Conservation (phyloP, 2,329 filamentous ascomycete species). For the Fusarium agapanthi region DNA sequence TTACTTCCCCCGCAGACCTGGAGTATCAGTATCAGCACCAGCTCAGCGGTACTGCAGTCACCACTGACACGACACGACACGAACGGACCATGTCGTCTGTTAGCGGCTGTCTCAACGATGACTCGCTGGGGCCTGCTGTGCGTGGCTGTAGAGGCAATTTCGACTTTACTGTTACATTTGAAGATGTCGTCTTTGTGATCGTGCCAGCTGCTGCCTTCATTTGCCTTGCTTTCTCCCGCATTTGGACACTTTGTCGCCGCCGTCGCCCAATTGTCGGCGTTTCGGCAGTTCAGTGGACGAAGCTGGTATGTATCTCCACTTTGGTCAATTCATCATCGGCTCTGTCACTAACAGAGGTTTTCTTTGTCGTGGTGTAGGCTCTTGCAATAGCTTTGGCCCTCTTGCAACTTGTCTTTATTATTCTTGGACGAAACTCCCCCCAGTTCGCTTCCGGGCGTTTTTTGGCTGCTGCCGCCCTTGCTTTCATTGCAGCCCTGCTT, state of each 20-base stretch:
- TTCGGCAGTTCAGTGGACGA: neutral
- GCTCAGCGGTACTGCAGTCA: neutral
- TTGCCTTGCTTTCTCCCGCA: neutral
- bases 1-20: neutral
- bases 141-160: neutral
- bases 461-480: neutral
- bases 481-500: neutral
- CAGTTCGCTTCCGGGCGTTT: neutral
- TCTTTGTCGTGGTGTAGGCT: neutral
- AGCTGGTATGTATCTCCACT: neutral
- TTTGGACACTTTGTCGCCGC: neutral
- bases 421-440: neutral
- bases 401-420: neutral
- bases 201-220: neutral
- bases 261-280: neutral
- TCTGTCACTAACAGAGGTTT: neutral
- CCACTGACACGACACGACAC: neutral
- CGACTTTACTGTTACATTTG: neutral
- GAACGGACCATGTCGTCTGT: neutral
- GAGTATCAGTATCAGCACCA: neutral
- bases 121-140: neutral
- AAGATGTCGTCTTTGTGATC: neutral
- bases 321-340: neutral
- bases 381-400: neutral
- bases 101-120: neutral